A percentile compares a stretch with the other conserved stretches of the same genome.
phyloP scores from a whole-genome alignment of 768 basidiomycete genomes.

The Trametes sanguinea region DNA sequence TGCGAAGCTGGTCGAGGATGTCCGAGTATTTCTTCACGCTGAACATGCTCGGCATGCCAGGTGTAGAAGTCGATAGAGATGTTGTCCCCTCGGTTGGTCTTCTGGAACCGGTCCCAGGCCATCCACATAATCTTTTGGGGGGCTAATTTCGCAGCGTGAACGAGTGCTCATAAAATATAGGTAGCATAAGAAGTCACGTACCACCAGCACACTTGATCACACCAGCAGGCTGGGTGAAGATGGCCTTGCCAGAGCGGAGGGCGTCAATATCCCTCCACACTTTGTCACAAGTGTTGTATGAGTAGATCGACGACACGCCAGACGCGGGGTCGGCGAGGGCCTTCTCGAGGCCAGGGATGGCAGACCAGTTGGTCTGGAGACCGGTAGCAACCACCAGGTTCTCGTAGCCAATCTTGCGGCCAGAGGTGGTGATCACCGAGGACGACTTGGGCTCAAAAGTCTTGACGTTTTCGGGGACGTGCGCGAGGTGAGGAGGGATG shows the following conservation, averaged over 20 bases:
- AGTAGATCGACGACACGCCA: slow-evolving; percentile 91
- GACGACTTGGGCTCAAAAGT: slow-evolving; percentile 77
- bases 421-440: slow-evolving; percentile 69
- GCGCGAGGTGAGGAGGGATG: slow-evolving; percentile 72
- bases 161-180: neutral
- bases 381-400: slow-evolving; percentile 87
- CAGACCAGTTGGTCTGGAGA: slow-evolving; percentile 82
- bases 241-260: slow-evolving; percentile 75
- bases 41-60: slow-evolving; percentile 96
- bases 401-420: slow-evolving; percentile 77
- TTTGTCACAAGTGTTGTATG: slow-evolving; percentile 87
- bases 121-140: slow-evolving; percentile 97
- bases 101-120: slow-evolving; percentile 82
- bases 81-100: slow-evolving; percentile 56
- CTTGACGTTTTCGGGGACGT: slow-evolving; percentile 69
- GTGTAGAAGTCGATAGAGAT: slow-evolving; percentile 80
- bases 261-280: slow-evolving; percentile 81
- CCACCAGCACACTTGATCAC: slow-evolving; percentile 94
- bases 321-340: slow-evolving; percentile 78
- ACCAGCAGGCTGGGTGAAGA: slow-evolving; percentile 95
- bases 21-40: slow-evolving; percentile 95
- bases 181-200: slow-evolving; percentile 33
- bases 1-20: slow-evolving; percentile 74
- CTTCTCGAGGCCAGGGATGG: slow-evolving; percentile 67
- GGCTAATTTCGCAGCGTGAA: slow-evolving; percentile 42